phyloP scores from a whole-genome alignment of 1,139 yeast genomes.

The Blastobotrys petasosporus region DNA sequence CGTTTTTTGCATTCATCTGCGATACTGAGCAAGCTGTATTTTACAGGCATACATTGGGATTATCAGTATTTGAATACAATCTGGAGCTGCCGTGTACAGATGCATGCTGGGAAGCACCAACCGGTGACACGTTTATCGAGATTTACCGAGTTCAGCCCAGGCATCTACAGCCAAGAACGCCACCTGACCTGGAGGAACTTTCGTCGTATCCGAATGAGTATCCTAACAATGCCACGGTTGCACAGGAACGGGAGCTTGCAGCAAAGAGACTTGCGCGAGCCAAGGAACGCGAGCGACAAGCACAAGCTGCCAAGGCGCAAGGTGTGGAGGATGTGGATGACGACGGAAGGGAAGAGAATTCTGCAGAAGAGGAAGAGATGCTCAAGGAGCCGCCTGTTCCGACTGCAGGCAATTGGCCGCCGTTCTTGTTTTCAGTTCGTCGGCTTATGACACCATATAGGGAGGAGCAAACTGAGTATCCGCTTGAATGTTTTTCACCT shows the following conservation, averaged over 20 bases:
- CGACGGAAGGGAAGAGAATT: not conserved
- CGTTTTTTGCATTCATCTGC: slow-evolving; percentile 33
- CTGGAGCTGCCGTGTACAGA: slow-evolving; percentile 42
- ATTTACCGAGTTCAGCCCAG: slow-evolving; percentile 35
- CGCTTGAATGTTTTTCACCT: slow-evolving; percentile 37
- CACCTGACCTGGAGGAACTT: slow-evolving; percentile 15
- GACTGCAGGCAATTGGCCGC: slow-evolving; percentile 38
- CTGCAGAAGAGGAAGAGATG: slow-evolving; percentile 1
- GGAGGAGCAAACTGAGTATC: slow-evolving; percentile 36
- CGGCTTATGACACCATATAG: slow-evolving; percentile 36
- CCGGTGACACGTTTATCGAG: slow-evolving; percentile 26
- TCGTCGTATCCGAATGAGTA: slow-evolving; percentile 5
- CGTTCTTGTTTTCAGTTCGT: slow-evolving; percentile 36
- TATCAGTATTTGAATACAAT: slow-evolving; percentile 37
- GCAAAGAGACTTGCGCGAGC: not conserved
- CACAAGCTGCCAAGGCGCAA: slow-evolving; percentile 11
- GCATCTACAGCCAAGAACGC: slow-evolving; percentile 25
- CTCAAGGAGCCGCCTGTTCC: slow-evolving; percentile 12
- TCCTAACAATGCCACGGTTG: not conserved
- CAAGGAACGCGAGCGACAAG: not conserved
- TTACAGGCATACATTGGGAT: slow-evolving; percentile 25
- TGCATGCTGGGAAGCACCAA: slow-evolving; percentile 37
- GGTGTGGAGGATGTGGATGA: slow-evolving; percentile 1
- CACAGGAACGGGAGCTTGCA: not conserved
- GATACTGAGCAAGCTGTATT: slow-evolving; percentile 34